Evolutionary conservation across 192 early-diverging fungal genomes (phyloP).

Genomic region (Cetraspora pellucida): DNA sequence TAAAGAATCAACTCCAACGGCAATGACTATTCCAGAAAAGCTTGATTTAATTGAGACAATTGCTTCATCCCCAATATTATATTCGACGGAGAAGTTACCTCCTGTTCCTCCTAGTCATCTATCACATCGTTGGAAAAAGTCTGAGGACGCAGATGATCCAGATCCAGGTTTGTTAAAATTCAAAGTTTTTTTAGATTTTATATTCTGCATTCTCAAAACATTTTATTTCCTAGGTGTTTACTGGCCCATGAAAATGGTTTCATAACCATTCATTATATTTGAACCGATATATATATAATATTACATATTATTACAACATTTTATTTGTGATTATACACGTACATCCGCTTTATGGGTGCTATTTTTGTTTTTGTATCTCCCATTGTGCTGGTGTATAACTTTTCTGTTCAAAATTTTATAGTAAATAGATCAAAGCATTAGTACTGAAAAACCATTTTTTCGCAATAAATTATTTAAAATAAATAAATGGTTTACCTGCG

Average conservation of each 20-base stretch:
- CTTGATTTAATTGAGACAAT: slow-evolving; percentile 54
- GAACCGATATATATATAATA: background rate
- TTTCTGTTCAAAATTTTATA: slow-evolving; percentile 50
- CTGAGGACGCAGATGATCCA: slow-evolving; percentile 41
- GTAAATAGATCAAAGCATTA: background rate
- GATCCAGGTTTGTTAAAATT: slow-evolving; percentile 41
- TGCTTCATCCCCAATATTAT: slow-evolving; percentile 49
- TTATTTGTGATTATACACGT: background rate
- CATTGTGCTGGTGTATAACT: slow-evolving; percentile 69
- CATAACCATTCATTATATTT: background rate
- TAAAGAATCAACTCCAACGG: slow-evolving; percentile 12
- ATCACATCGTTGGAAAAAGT: slow-evolving; percentile 51
- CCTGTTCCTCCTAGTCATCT: slow-evolving; percentile 55
- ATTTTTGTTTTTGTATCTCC: slow-evolving; percentile 18
- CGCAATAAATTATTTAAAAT: background rate
- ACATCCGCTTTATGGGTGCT: background rate
- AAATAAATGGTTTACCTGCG: slow-evolving; percentile 58
- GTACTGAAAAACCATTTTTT: background rate
- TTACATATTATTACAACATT: background rate
- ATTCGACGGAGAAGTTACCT: slow-evolving; percentile 55
- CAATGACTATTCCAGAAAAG: slow-evolving; percentile 37
- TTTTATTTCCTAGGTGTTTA: slow-evolving; percentile 35
- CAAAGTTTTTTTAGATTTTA: background rate
- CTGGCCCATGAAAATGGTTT: slow-evolving; percentile 37
- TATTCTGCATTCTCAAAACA: background rate